Conservation (phyloP, 1,284 basidiomycete species). For the Cryptococcus sp. region DNA sequence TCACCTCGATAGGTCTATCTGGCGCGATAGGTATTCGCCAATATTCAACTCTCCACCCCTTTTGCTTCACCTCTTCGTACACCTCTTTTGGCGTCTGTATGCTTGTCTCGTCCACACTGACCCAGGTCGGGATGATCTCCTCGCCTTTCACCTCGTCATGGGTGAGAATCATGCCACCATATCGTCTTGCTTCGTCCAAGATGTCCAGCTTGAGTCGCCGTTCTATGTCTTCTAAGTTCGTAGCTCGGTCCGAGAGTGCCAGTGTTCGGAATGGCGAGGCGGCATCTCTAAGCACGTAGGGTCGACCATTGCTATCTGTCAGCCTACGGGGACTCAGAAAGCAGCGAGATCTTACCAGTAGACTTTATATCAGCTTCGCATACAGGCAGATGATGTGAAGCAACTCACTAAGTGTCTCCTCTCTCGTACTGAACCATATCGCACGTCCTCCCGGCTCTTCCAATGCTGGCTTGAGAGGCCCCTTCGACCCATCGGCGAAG, state of each 20-base stretch:
- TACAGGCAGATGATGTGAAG: neutral
- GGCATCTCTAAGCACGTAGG: constrained; percentile 92
- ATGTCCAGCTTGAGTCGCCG: constrained; percentile 86
- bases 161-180: constrained; percentile 84
- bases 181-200: constrained; percentile 76
- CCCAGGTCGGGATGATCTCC: constrained; percentile 89
- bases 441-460: constrained; percentile 26
- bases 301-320: constrained; percentile 68
- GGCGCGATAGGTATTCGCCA: constrained; percentile 86
- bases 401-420: constrained; percentile 46
- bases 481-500: neutral
- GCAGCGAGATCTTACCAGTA: constrained; percentile 25
- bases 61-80: constrained; percentile 68
- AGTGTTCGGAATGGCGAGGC: constrained; percentile 76
- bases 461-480: neutral
- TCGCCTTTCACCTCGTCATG: constrained; percentile 73
- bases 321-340: constrained; percentile 52
- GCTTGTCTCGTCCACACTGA: constrained; percentile 75
- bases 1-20: constrained; percentile 74
- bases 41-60: constrained; percentile 89
- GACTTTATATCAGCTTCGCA: constrained; percentile 12
- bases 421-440: constrained; percentile 53
- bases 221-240: constrained; percentile 95
- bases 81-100: constrained; percentile 86
- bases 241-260: constrained; percentile 80